Base-by-base conservation (phyloP, 352 stramenopile species). In the Thraustochytrium striatum region DNA sequence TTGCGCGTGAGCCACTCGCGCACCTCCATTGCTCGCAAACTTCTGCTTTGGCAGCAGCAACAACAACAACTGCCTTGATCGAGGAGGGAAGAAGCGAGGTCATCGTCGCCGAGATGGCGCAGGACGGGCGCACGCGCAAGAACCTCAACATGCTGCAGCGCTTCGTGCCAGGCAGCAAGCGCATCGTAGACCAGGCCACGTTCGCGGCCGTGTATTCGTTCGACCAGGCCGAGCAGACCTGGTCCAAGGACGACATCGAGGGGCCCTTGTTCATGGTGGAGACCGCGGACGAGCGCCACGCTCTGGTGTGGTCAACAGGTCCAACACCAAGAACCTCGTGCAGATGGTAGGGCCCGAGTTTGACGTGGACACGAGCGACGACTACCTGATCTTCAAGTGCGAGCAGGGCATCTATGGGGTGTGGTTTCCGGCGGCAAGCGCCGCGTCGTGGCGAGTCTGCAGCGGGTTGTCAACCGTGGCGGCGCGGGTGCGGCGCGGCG, bases 181-280 rank as follows among this genome's bases (percentile, higher is more conserved):
- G 21, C 19, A 75, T 75, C 65, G 9, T 58, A 9, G 65, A 16
- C 41, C 28, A 9, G 41, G 65, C 65, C 19, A 16, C 7, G 41
- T 75, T 62, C 52, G 65, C 36, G 41, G 65, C 47, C 8, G 47
- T 75, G 7, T 75, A 75, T 32, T 11, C 21, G 43, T 75, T 55
- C 39, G 41, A 61, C 61, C 41, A 75, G 47, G 44, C 43, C 9
- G 65, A 61, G 33, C n/a, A 38, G 65, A 38, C 41, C 32, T 75
- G 65, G 65, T 39, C 58, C 41, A 30, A 38, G 8, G 65, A 75
- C 11, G 65, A 75, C 52, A 75, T 75, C 35, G 65, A 75, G 52
- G 65, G 65, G 21, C 44, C 65, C 41, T 3, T 75, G n/a, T 75
- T 75, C 65, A 21, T 75, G 65, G 41, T 70, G 44, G 65, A 61